Percentiles rank a stretch among this genome's conserved stretches.
Evolutionary conservation across 306 rosid species (phyloP).

Genomic region (Cotoneaster glaucophyllus): DNA sequence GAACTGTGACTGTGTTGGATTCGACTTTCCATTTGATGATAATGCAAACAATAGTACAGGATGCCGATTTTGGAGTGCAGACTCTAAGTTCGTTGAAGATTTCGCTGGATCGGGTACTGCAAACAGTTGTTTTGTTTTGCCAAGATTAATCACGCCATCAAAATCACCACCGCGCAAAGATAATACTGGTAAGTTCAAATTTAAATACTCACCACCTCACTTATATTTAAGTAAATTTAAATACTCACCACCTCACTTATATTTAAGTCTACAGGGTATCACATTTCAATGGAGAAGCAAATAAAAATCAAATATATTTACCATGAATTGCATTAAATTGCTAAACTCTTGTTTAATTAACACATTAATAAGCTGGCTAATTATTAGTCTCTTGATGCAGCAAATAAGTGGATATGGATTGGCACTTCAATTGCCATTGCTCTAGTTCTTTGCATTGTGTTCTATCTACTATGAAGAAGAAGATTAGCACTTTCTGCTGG

Average conservation of each 20-base stretch:
- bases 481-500: background rate
- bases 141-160: too few species aligned
- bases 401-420: background rate
- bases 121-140: too few species aligned
- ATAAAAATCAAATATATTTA: too few species aligned
- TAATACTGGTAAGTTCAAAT: too few species aligned
- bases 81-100: too few species aligned
- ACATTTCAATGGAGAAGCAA: too few species aligned
- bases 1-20: constrained; percentile 16
- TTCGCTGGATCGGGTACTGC: too few species aligned
- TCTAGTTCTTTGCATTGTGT: background rate
- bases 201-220: background rate
- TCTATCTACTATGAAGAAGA: background rate
- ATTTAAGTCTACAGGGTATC: background rate
- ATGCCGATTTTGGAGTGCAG: too few species aligned
- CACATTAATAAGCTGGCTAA: too few species aligned
- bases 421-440: background rate
- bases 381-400: background rate
- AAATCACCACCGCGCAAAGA: too few species aligned
- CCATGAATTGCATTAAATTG: too few species aligned
- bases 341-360: too few species aligned
- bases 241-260: background rate
- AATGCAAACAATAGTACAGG: background rate
- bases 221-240: background rate
- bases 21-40: background rate